Base-by-base conservation (phyloP, 768 basidiomycete species). In the Termitomyces bulborhizus region DNA sequence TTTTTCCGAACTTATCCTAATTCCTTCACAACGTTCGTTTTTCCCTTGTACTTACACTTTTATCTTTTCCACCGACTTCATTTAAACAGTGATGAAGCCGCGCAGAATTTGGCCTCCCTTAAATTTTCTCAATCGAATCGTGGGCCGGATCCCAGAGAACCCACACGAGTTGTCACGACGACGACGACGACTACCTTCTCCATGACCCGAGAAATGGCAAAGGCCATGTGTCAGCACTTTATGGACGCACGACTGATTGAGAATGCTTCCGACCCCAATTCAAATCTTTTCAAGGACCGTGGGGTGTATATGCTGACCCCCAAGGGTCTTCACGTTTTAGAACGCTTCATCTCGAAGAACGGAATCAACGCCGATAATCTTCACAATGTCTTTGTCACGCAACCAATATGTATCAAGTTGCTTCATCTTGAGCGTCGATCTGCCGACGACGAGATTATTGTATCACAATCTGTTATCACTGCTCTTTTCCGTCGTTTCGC, bases 121-220 rank as follows among this genome's bases (percentile, higher is more conserved):
- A 98, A 98, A 71, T 99, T 99, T 70, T 96, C 97, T 31, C 97
- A 99, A 76, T 98, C 97, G 53, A 96, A 94, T 76, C 92, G 97
- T 68, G 90, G 93, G 63, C 90, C 95, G 66, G 97, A 99, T 80
- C 96, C 97, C 62, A 88, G 93, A 75, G 97, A 99, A 72, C 93
- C 94, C 65, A 86, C 91, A 71, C 88, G 97, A 67, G 93, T 99
- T 72, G 90, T 99, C 68, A 99, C 97, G 65, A 99, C 97, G 0
- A 99, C 97, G 0, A 99, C 97, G 6, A 98, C 97, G 5, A 99
- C 97, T 42, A 99, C 97, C 34, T 99, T 99, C 76, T 93, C 93
- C 58, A 98, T 99, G 97, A 93, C 93, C 62, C 88, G 97, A 63
- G 97, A 99, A 44, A 98, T 99, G 91, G 97, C 97, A 60, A 98